Percentiles rank a stretch among this genome's conserved stretches.
Conservation (phyloP, 805 yeast species). For the Pichia phayaonensis region DNA sequence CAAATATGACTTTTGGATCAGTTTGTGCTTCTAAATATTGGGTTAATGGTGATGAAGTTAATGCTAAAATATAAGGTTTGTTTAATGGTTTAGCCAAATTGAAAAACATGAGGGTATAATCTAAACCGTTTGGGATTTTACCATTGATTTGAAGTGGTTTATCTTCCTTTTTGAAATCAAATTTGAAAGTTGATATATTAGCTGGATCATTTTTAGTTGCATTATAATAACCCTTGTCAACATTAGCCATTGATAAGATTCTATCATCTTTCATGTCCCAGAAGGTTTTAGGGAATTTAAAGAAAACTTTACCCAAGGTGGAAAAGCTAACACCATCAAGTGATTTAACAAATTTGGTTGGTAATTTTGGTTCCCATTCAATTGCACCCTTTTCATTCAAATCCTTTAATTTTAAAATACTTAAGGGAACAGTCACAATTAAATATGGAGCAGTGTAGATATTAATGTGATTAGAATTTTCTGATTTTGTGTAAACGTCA, state of each 20-base stretch:
- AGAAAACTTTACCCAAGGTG: conserved; percentile 39
- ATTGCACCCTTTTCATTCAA: conserved; percentile 22
- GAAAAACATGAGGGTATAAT: conserved; percentile 24
- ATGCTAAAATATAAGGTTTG: conserved; percentile 35
- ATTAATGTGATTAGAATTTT: conserved; percentile 5
- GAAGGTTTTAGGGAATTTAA: conserved; percentile 39
- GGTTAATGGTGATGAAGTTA: conserved; percentile 45
- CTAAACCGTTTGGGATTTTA: conserved; percentile 19
- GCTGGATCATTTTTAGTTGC: conserved; percentile 2
- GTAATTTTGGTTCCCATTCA: conserved; percentile 30
- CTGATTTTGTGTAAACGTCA: conserved; percentile 14
- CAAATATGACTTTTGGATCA: conserved; percentile 36
- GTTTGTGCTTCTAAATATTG: conserved; percentile 34
- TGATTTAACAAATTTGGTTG: conserved; percentile 22
- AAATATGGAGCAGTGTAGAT: conserved; percentile 30
- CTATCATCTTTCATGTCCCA: conserved; percentile 35
- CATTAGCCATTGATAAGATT: conserved; percentile 25
- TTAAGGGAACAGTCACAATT: conserved; percentile 44
- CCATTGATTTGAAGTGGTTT: conserved; percentile 2
- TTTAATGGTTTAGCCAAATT: conserved; percentile 24
- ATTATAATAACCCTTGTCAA: conserved; percentile 20
- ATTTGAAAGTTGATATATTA: neutral
- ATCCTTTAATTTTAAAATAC: conserved; percentile 34
- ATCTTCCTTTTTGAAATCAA: conserved; percentile 7
- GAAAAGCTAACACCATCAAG: conserved; percentile 31